Evolutionary conservation across 106 monocot genomes (phyloP), one percentile per base, ranked within the genome.

Genomic region (Posidonia australis): DNA sequence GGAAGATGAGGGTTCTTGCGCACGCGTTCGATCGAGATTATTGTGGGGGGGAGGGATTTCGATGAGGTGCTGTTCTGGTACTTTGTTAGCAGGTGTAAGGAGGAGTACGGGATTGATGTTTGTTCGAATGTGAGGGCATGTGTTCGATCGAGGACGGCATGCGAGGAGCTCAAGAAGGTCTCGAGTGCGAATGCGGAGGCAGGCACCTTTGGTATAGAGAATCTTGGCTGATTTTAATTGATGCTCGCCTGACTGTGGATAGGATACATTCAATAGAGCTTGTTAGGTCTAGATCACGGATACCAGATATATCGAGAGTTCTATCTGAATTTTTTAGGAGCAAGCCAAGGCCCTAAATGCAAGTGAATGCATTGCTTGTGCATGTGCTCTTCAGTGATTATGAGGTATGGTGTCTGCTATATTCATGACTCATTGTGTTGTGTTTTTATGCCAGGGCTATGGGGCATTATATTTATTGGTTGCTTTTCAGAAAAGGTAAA

Each of bases 21-120:
- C 83, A 89, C 29, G 82, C 83, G 0, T 86, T 59, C 23, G 90
- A 94, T 64, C 64, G 75, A 0, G 67, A 76, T 51, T 76, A n/a
- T n/a, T n/a, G n/a, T n/a, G n/a, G n/a, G 94, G 0, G 89, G 94
- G 20, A 76, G 94, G 57, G 94, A 90, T 47, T 90, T 94, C 24
- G 94, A 94, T 60, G 77, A 84, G 66, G 73, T 94, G 14, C 56
- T 94, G 22, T 94, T 84, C 56, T 24, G 67, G 16, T 62, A 94
- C 66, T 94, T 94, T 32, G 67, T 75, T 0, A 72, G 71, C 42
- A 53, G 86, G 42, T 90, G 90, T 56, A 84, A 69, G 73, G 76
- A 72, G 3, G 48, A 78, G 75, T 86, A 86, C 67, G 36, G 61
- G 14, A 84, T 90, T 23, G 90, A 90, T 65, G 94, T 94, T 17